Evolutionary conservation across 495 filamentous ascomycete species (phyloP).

Genomic region (Tuber brumale): DNA sequence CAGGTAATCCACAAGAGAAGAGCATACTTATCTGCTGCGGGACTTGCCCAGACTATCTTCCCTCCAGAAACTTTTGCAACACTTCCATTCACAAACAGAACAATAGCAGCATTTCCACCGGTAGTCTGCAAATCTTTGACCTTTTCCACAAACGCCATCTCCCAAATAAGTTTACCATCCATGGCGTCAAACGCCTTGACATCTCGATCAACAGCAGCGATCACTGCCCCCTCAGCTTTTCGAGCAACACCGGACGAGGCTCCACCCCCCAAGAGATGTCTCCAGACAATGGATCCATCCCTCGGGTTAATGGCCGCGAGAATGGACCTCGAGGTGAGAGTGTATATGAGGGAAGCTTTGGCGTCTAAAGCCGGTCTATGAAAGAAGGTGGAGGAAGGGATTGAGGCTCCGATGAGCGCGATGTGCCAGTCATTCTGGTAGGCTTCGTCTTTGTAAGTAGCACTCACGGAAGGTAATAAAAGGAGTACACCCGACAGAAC

Average conservation of each 20-base stretch:
- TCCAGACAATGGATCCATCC: constrained; percentile 77
- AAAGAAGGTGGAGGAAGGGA: constrained; percentile 83
- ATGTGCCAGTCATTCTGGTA: constrained; percentile 90
- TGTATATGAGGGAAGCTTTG: constrained; percentile 85
- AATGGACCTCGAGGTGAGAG: constrained; percentile 70
- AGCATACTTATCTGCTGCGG: constrained; percentile 24
- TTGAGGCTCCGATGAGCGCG: constrained; percentile 75
- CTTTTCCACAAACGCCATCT: constrained; percentile 51
- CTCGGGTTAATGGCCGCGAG: constrained; percentile 85
- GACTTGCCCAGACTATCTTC: constrained; percentile 67
- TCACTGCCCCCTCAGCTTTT: constrained; percentile 65
- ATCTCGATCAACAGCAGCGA: constrained; percentile 59
- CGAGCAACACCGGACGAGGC: constrained; percentile 54
- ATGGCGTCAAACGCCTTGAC: constrained; percentile 78
- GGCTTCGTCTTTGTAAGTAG: constrained; percentile 86
- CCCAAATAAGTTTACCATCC: constrained; percentile 73
- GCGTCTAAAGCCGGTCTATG: constrained; percentile 73
- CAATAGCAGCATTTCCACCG: constrained; percentile 69
- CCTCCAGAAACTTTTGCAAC: constrained; percentile 64
- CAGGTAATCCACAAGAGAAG: neutral
- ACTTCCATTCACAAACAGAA: constrained; percentile 58
- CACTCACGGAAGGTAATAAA: constrained; percentile 44
- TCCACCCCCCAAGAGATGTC: constrained; percentile 57
- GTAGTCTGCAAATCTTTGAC: constrained; percentile 74
- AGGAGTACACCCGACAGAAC: neutral